These are phyloP conservation scores for Calonectria hongkongensis DNA, from an alignment of 2,329 filamentous ascomycete genomes.

Conservation along the genomic window DNA sequence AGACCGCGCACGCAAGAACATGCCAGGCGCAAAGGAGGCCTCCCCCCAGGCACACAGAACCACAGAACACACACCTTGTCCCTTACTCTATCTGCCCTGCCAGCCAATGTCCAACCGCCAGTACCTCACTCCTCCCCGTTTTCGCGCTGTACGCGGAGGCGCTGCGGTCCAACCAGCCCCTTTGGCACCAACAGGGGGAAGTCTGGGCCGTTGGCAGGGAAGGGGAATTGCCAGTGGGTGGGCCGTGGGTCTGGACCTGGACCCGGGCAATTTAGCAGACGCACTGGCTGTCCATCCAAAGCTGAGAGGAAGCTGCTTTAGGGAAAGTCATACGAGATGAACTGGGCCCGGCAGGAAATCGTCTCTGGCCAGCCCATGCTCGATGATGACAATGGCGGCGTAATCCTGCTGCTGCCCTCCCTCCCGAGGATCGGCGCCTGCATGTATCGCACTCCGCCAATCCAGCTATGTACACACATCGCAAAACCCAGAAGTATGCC, in stretches of 20 bases:
- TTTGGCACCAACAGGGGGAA: background rate
- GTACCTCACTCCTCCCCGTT: slow-evolving; percentile 18
- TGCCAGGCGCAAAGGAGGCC: background rate
- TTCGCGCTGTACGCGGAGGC: slow-evolving; percentile 7
- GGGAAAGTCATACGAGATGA: slow-evolving; percentile 7
- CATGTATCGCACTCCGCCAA: background rate
- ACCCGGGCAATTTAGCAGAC: background rate
- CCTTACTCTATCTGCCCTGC: slow-evolving; percentile 9
- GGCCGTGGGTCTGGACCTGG: slow-evolving; percentile 8
- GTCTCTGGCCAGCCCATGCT: background rate
- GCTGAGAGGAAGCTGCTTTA: slow-evolving; percentile 15
- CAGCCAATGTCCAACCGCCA: slow-evolving; percentile 6
- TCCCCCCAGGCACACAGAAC: background rate
- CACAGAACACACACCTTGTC: background rate
- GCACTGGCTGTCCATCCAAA: background rate
- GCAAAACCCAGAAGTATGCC: background rate
- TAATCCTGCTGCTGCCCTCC: background rate
- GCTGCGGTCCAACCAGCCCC: slow-evolving; percentile 18
- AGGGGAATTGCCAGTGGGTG: background rate
- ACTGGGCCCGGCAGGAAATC: background rate
- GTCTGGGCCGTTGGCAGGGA: slow-evolving; percentile 7
- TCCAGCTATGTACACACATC: background rate
- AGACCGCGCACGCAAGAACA: background rate
- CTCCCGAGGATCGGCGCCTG: background rate
- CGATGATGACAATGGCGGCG: background rate